These are phyloP conservation scores for Mrakia blollopis DNA, from an alignment of 768 basidiomycete genomes.

Conservation along the genomic window DNA sequence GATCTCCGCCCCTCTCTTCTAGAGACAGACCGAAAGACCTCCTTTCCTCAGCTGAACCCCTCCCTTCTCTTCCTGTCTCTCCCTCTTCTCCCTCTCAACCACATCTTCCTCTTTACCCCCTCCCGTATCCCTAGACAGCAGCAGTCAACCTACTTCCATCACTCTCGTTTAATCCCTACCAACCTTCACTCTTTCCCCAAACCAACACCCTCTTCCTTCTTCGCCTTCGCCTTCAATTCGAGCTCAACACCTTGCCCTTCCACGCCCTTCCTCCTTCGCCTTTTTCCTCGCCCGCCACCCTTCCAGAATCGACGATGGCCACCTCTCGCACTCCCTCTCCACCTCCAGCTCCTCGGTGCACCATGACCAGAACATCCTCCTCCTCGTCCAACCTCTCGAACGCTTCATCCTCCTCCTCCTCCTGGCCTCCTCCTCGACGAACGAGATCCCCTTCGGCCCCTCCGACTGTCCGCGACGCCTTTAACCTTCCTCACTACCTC, in stretches of 20 bases:
- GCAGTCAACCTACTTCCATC: no score
- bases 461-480: not conserved
- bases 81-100: constrained; percentile 5
- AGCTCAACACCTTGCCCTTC: not conserved
- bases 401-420: not conserved
- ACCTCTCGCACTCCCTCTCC: not conserved
- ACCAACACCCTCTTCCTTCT: not conserved
- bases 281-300: not conserved
- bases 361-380: not conserved
- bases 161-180: not conserved
- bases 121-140: no score
- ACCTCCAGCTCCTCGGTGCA: not conserved
- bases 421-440: constrained; percentile 4
- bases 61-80: not conserved
- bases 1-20: not conserved
- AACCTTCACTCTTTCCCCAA: not conserved
- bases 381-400: not conserved
- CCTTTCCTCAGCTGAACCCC: not conserved
- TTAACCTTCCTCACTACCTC: constrained; percentile 13
- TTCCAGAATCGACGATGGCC: no score
- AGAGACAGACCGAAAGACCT: no score
- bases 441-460: constrained; percentile 8
- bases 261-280: not conserved
- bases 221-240: not conserved
- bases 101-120: not conserved